Percentiles rank a stretch among this genome's conserved stretches.
These are phyloP conservation scores for Monilinia laxa DNA, from an alignment of 2,329 filamentous ascomycete species.

Conservation along the genomic window DNA sequence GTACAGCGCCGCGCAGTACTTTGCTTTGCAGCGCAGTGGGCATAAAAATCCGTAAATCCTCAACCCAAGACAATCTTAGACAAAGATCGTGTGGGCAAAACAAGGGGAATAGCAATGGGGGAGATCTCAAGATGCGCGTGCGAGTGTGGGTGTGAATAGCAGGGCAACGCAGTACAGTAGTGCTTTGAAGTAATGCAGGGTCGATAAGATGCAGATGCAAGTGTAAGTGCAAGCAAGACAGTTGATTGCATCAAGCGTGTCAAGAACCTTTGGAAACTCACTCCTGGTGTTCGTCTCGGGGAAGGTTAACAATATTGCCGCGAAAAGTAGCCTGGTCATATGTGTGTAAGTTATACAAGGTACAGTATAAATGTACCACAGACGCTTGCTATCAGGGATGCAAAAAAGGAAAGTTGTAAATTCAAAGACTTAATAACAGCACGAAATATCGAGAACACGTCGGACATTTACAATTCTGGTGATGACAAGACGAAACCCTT, in stretches of 20 bases:
- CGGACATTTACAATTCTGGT: slow-evolving; percentile 9
- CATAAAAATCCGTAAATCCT: not conserved
- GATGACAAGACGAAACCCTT: slow-evolving; percentile 3
- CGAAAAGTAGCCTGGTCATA: not conserved
- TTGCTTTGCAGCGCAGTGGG: not conserved
- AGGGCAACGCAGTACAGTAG: not conserved
- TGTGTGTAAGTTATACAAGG: not conserved
- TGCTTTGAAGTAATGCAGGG: slow-evolving; percentile 13
- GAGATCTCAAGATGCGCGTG: slow-evolving; percentile 15
- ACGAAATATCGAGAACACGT: slow-evolving; percentile 8
- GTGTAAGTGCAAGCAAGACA: slow-evolving; percentile 1
- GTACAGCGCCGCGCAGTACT: too few species aligned
- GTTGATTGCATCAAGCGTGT: slow-evolving; percentile 12
- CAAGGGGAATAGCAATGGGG: slow-evolving; percentile 10
- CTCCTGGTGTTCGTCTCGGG: not conserved
- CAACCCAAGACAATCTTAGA: slow-evolving; percentile 14
- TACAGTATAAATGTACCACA: not conserved
- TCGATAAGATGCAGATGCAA: slow-evolving; percentile 8
- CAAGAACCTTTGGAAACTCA: not conserved
- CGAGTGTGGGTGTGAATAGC: not conserved
- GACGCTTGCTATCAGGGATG: slow-evolving; percentile 5
- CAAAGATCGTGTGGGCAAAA: slow-evolving; percentile 14
- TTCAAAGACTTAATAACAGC: slow-evolving; percentile 1
- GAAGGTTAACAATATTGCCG: slow-evolving; percentile 7
- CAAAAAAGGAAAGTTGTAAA: not conserved